Base-by-base conservation (phyloP, 1,284 basidiomycete genomes). In the Mycocalia duriaeana region DNA sequence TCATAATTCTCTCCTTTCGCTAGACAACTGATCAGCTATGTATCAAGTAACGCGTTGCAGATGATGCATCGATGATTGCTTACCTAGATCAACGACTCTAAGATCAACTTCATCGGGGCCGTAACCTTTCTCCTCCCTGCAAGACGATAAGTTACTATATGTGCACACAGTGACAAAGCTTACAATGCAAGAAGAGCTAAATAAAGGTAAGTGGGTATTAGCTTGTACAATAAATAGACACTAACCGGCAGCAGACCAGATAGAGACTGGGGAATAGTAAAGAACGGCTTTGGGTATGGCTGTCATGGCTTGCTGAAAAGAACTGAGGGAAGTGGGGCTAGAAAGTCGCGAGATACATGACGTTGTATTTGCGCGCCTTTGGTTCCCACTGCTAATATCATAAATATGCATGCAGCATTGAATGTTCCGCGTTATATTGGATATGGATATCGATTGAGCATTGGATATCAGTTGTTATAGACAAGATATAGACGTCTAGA, bases 101-200 rank as follows among this genome's bases (percentile, higher is more conserved):
- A 76, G 61, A 60, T 83, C 81, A 18, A 86, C 53, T 56, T 90
- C 85, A 58, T 88, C 82, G 25, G 72, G 55, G 9, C 77, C 80
- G 57, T 89, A 88, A 7, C 86, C 83, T 55, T 90, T 87, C 65
- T 88, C 83, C 53, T 77, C 74, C 46, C 85, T 85, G 59, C 42
- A 14, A 18, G n/a, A n/a, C n/a, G n/a, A n/a, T n/a, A n/a, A n/a
- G n/a, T n/a, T n/a, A n/a, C n/a, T n/a, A n/a, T n/a, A n/a, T n/a
- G n/a, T n/a, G n/a, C n/a, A n/a, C n/a, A n/a, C n/a, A n/a, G 23
- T 9, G 14, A 22, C 18, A 35, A 20, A 35, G 56, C 73, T 62
- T 63, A 79, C 79, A 81, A 57, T 22, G 75, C 60, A 35, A 82
- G 66, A 34, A 73, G 69, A 41, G 70, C 77, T 76, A 51, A 18